Conservation (phyloP, 2,329 filamentous ascomycete species). For the Sarocladium kiliense region DNA sequence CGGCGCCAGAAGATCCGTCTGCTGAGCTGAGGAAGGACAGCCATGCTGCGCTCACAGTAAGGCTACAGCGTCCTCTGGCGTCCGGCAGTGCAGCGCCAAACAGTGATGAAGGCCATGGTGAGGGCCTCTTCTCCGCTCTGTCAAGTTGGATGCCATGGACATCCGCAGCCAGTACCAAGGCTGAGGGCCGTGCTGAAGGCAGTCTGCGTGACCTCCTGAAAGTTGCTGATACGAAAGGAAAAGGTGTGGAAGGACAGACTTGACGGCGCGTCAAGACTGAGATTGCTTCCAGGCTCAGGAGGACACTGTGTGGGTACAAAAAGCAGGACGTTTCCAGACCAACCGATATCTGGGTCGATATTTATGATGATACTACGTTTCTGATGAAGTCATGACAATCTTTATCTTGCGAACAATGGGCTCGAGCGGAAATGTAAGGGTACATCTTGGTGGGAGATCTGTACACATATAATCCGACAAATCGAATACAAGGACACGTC, state of each 20-base stretch:
- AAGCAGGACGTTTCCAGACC: too few species aligned
- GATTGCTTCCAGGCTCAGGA: too few species aligned
- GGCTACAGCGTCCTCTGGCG: conserved; percentile 8
- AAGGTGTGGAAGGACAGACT: conserved; percentile 21
- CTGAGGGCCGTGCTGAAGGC: conserved; percentile 47
- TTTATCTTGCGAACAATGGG: not conserved
- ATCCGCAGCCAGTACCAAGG: conserved; percentile 18
- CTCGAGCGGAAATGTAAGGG: too few species aligned
- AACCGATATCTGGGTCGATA: not conserved
- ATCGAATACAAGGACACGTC: too few species aligned
- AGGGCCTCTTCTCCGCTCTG: conserved; percentile 13
- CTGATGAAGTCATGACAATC: conserved; percentile 2
- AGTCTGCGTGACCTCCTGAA: conserved; percentile 47
- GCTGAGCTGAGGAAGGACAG: conserved; percentile 18
- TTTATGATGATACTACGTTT: conserved; percentile 1
- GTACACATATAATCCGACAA: too few species aligned
- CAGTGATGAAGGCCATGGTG: conserved; percentile 15
- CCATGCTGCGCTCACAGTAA: conserved; percentile 8
- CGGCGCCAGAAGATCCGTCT: conserved; percentile 19
- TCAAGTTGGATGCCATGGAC: conserved; percentile 17
- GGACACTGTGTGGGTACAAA: too few species aligned
- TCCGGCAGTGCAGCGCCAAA: not conserved
- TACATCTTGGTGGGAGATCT: not conserved
- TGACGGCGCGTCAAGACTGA: not conserved
- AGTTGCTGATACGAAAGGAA: conserved; percentile 25